Conservation (phyloP, 1,139 yeast species). For the Candida albicans region DNA sequence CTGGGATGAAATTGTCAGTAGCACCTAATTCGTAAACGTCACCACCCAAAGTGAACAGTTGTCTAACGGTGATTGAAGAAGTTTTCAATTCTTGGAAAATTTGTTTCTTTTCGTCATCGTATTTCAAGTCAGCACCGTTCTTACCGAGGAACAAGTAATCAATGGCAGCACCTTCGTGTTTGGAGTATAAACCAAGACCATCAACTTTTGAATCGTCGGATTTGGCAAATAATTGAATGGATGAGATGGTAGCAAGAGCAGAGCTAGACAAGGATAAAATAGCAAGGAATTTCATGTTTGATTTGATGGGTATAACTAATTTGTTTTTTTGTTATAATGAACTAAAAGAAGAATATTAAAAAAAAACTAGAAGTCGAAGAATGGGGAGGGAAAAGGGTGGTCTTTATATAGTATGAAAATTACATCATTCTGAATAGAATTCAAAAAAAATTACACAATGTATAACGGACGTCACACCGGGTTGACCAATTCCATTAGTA, state of each 20-base stretch:
- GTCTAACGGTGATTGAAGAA: not conserved
- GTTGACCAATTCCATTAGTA: too few species aligned
- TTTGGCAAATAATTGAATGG: constrained; percentile 18
- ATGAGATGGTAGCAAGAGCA: constrained; percentile 21
- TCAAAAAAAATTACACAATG: too few species aligned
- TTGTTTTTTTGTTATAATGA: not conserved
- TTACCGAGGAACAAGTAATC: constrained; percentile 39
- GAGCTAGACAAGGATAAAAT: constrained; percentile 19
- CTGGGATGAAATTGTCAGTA: constrained; percentile 10
- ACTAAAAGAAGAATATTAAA: not conserved
- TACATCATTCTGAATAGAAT: too few species aligned
- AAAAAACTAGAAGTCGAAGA: not conserved
- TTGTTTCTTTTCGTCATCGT: constrained; percentile 49
- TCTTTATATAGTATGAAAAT: too few species aligned
- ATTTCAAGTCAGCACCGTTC: constrained; percentile 29
- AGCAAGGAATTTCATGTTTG: constrained; percentile 13
- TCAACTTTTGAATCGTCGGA: constrained; percentile 23
- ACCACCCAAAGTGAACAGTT: constrained; percentile 1
- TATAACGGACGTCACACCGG: too few species aligned
- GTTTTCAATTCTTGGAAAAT: not conserved
- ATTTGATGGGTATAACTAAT: not conserved
- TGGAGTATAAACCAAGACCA: constrained; percentile 31
- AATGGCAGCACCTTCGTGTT: constrained; percentile 59
- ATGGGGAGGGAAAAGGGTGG: too few species aligned
- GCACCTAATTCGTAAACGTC: constrained; percentile 15